phyloP scores from a whole-genome alignment of 2,329 filamentous ascomycete genomes.

The Lasiodiplodia gonubiensis region DNA sequence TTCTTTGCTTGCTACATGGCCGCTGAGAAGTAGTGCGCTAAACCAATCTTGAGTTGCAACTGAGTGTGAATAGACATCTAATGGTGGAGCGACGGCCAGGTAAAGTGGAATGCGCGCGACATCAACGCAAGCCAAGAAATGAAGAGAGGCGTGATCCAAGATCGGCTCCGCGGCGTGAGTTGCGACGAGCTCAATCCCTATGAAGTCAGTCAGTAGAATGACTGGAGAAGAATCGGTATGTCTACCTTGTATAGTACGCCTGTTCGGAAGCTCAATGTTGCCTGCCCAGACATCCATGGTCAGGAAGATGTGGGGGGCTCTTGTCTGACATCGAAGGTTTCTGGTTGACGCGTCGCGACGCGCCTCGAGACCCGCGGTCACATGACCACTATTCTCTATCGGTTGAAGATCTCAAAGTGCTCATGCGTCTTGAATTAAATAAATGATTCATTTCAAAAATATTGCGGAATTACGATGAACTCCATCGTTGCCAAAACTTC shows the following conservation, averaged over 20 bases:
- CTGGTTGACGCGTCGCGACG: slow-evolving; percentile 25
- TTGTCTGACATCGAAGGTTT: not conserved
- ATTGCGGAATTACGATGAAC: not conserved
- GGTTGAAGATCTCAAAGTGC: not conserved
- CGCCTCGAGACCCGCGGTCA: slow-evolving; percentile 9
- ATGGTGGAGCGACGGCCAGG: slow-evolving; percentile 45
- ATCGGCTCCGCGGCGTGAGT: slow-evolving; percentile 34
- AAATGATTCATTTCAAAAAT: slow-evolving; percentile 5
- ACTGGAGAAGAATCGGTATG: not conserved
- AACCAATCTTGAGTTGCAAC: slow-evolving; percentile 49
- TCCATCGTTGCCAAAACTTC: slow-evolving; percentile 28
- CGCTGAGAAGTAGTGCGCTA: slow-evolving; percentile 41
- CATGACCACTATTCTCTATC: not conserved
- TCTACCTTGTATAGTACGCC: slow-evolving; percentile 37
- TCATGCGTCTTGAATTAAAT: slow-evolving; percentile 12
- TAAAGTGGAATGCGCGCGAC: slow-evolving; percentile 48
- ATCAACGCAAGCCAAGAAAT: slow-evolving; percentile 49
- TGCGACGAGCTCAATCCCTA: slow-evolving; percentile 40
- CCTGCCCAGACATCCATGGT: slow-evolving; percentile 42
- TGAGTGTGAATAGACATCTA: slow-evolving; percentile 46
- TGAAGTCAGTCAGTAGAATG: not conserved
- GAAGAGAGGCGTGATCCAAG: slow-evolving; percentile 33
- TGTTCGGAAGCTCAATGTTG: slow-evolving; percentile 40
- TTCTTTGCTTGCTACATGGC: slow-evolving; percentile 22
- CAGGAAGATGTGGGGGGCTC: not conserved